Conservation (phyloP, 2,329 filamentous ascomycete genomes). For the Colletotrichum shisoi region DNA sequence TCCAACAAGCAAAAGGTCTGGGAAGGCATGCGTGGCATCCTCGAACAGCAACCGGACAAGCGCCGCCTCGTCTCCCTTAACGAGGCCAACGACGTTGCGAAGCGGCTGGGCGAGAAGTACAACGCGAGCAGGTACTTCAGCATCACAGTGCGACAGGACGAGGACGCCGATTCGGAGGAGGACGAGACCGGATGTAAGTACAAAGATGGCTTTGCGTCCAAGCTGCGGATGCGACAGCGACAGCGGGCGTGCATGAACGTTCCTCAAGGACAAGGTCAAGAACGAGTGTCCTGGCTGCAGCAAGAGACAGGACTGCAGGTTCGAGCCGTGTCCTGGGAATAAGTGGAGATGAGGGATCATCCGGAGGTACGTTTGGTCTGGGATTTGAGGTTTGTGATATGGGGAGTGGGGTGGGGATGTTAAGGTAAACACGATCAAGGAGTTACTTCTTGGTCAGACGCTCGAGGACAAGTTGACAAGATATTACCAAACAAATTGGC, state of each 20-base stretch:
- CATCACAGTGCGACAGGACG: constrained; percentile 44
- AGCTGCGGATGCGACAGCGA: not conserved
- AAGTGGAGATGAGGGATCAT: not conserved
- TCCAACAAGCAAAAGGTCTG: constrained; percentile 32
- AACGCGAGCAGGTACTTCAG: constrained; percentile 50
- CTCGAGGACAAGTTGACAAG: no score
- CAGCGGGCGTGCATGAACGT: constrained; percentile 1
- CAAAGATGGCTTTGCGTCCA: constrained; percentile 47
- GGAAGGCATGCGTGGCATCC: constrained; percentile 43
- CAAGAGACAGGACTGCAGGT: constrained; percentile 11
- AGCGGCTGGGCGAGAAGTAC: constrained; percentile 62
- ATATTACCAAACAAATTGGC: no score
- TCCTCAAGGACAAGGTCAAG: constrained; percentile 3
- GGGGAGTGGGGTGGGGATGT: no score
- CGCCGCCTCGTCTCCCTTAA: constrained; percentile 63
- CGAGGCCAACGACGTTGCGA: constrained; percentile 67
- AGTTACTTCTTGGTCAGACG: no score
- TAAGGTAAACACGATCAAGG: no score
- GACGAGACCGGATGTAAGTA: constrained; percentile 42
- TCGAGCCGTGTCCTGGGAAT: not conserved
- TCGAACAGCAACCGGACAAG: constrained; percentile 47
- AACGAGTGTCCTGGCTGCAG: constrained; percentile 14
- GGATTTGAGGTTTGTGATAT: not conserved
- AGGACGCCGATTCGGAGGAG: constrained; percentile 43
- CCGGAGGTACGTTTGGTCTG: no score